These are phyloP conservation scores for Rhododendron griersonianum DNA, from an alignment of 148 eudicot species.

Conservation along the genomic window DNA sequence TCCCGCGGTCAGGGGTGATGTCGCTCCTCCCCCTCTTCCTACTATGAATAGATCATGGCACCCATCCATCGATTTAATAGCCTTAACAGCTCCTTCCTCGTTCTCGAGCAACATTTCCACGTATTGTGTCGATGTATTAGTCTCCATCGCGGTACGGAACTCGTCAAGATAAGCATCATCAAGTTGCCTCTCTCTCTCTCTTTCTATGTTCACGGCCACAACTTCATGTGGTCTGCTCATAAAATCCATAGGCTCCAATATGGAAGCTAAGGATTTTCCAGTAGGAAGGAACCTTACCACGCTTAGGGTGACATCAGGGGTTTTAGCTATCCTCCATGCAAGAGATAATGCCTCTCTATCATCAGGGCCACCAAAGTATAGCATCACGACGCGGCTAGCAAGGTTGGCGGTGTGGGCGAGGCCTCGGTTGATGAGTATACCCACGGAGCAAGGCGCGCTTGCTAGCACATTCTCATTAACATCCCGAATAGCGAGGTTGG, in stretches of 20 bases:
- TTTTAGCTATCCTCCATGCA: conserved; percentile 45
- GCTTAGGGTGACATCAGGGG: conserved; percentile 23
- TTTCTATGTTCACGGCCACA: conserved; percentile 13
- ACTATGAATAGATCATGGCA: conserved; percentile 40
- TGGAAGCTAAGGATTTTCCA: neutral
- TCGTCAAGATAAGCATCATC: conserved; percentile 34
- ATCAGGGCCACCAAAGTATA: conserved; percentile 59
- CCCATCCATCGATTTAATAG: conserved; percentile 38
- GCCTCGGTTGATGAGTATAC: conserved; percentile 41
- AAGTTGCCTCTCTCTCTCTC: conserved; percentile 26
- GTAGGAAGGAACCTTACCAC: conserved; percentile 39
- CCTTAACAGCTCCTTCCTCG: conserved; percentile 39
- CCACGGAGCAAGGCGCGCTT: conserved; percentile 48
- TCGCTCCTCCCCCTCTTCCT: conserved; percentile 32
- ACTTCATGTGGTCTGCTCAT: neutral
- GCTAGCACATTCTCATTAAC: conserved; percentile 40
- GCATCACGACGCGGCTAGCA: conserved; percentile 23
- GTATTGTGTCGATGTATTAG: conserved; percentile 21
- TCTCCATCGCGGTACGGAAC: conserved; percentile 12
- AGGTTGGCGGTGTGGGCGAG: neutral
- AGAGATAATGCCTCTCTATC: conserved; percentile 64
- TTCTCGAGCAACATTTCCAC: conserved; percentile 33
- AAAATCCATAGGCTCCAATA: neutral
- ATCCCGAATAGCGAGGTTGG: conserved; percentile 23
- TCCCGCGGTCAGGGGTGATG: conserved; percentile 29